Base-by-base conservation (phyloP, 2,329 filamentous ascomycete genomes). In the Alternaria ethzedia region DNA sequence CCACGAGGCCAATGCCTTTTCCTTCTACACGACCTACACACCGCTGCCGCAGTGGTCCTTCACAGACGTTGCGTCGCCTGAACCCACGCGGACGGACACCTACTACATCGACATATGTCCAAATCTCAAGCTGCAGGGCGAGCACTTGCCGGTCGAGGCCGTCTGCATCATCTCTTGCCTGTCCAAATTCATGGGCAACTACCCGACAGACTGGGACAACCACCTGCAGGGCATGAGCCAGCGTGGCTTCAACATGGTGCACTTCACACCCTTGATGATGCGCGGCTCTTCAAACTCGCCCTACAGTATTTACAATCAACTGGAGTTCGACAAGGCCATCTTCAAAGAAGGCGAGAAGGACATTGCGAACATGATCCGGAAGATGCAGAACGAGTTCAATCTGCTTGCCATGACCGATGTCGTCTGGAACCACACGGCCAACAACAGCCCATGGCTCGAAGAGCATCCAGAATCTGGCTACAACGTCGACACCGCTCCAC, bases 221-320 rank as follows among this genome's bases (percentile, higher is more conserved):
- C 95, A 98, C 78, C 83, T 99, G 61, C 86, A 87, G 60, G 94
- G 96, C 26, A 97, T 99, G 78, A 92, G 92, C 78, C 89, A 92
- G 74, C 88, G 96, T 65, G 94, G 94, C 49, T 99, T 99, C 86
- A 99, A 99, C 82, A 97, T 98, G 94, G 89, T 99, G 64, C 96
- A 99, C 80, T 99, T 99, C 80, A 97, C 96, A 2, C 96, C 96
- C 10, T 84, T 99, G 69, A 96, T 97, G 85, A 86, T 91, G 62
- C 90, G 96, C 63, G 96, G 96, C 61, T 86, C 85, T 47, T 99
- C 96, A 56, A 97, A 99, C 78, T 99, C 96, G 2, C 96, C 96
- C 0, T 99, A 98, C 84, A 99, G 96, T 79, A 88, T 99, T 73
- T 97, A 91, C 78, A 92, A 99, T 75, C 96, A 99, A 82, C 86